Evolutionary conservation across 2,329 filamentous ascomycete genomes (phyloP).

Genomic region (Meredithiella fracta): DNA sequence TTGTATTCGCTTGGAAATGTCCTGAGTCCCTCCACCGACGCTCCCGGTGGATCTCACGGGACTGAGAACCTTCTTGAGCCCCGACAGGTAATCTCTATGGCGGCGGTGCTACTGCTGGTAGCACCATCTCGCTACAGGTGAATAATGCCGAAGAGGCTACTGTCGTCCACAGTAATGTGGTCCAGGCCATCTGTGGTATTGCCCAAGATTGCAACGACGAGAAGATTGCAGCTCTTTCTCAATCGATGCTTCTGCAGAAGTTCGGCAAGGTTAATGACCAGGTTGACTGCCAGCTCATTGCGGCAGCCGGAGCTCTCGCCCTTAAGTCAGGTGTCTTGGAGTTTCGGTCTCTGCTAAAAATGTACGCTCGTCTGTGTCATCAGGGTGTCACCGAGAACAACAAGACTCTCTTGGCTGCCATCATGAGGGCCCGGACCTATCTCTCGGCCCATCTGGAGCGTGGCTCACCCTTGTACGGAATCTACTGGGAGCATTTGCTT

Average conservation of each 20-base stretch:
- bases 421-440: conserved; percentile 62
- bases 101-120: conserved; percentile 47
- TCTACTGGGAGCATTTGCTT: conserved; percentile 70
- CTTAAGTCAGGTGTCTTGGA: conserved; percentile 64
- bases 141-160: conserved; percentile 64
- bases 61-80: conserved; percentile 12
- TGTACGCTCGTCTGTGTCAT: conserved; percentile 60
- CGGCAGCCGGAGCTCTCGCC: conserved; percentile 62
- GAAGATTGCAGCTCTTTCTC: conserved; percentile 82
- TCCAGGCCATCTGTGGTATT: conserved; percentile 89
- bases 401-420: conserved; percentile 48
- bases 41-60: conserved; percentile 32
- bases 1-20: conserved; percentile 95
- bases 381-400: conserved; percentile 57
- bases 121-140: conserved; percentile 61
- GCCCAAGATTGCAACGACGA: conserved; percentile 66
- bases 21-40: conserved; percentile 54
- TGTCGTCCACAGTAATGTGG: conserved; percentile 67
- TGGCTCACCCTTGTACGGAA: conserved; percentile 59
- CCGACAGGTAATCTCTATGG: conserved; percentile 33
- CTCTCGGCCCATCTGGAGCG: conserved; percentile 54
- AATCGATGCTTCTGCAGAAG: conserved; percentile 95
- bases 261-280: conserved; percentile 64
- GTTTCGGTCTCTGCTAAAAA: conserved; percentile 70
- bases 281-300: conserved; percentile 74